These are phyloP conservation scores for Westerdykella aurantiaca DNA, from an alignment of 2,329 filamentous ascomycete genomes.

Conservation along the genomic window DNA sequence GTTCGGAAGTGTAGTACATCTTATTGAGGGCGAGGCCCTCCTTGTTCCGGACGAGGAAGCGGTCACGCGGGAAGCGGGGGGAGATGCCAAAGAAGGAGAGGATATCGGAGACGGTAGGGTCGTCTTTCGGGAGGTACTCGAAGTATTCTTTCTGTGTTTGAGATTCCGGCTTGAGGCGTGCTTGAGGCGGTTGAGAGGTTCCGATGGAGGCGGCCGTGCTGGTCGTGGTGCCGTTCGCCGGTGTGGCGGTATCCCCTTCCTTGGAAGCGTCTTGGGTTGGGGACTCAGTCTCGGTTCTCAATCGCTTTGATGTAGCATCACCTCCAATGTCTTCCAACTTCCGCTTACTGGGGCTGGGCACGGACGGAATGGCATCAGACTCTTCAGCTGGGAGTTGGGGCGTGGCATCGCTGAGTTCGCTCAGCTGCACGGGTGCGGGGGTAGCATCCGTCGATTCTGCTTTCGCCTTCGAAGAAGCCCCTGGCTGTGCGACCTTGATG, in stretches of 20 bases:
- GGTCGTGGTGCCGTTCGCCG: conserved; percentile 22
- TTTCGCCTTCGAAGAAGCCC: conserved; percentile 19
- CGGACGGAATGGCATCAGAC: conserved; percentile 1
- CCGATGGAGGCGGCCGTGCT: conserved; percentile 1
- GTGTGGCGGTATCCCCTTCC: conserved; percentile 1
- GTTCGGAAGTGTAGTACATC: conserved; percentile 87
- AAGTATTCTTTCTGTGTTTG: conserved; percentile 75
- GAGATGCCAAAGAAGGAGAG: conserved; percentile 81
- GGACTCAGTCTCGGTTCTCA: conserved; percentile 25
- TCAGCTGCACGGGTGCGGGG: conserved; percentile 42
- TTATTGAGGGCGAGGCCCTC: conserved; percentile 83
- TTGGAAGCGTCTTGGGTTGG: conserved; percentile 10
- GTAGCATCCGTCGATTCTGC: conserved; percentile 3
- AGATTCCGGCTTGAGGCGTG: conserved; percentile 42
- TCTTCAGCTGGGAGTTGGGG: conserved; percentile 3
- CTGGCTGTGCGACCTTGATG: conserved; percentile 29
- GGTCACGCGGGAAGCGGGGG: conserved; percentile 75
- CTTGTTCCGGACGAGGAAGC: conserved; percentile 95
- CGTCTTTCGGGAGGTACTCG: conserved; percentile 73
- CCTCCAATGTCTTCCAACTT: conserved; percentile 36
- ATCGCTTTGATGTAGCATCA: conserved; percentile 24
- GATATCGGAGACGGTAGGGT: conserved; percentile 71
- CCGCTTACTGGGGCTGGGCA: conserved; percentile 30
- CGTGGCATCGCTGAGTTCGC: not conserved
- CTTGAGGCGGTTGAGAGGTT: conserved; percentile 3